Conservation (phyloP, 2,329 filamentous ascomycete species). For the Zymoseptoria pseudotritici region DNA sequence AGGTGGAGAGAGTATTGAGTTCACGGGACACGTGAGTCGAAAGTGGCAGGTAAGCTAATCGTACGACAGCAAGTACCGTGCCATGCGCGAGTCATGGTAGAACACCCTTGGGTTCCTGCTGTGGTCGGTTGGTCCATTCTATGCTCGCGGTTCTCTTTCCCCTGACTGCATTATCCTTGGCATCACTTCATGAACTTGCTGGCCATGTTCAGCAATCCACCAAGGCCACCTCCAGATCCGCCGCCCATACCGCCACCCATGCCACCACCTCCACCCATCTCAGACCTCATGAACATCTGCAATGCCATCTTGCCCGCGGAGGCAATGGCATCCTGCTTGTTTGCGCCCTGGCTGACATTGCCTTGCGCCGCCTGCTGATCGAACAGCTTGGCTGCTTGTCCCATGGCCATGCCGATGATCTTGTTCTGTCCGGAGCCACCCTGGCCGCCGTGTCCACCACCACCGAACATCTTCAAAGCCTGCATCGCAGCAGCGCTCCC, state of each 20-base stretch:
- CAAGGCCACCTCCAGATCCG: slow-evolving; percentile 28
- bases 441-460: slow-evolving; percentile 31
- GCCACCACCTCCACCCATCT: slow-evolving; percentile 44
- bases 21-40: too few relatives aligned
- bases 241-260: slow-evolving; percentile 41
- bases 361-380: slow-evolving; percentile 51
- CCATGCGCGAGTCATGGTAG: too few relatives aligned
- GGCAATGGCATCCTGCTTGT: slow-evolving; percentile 74
- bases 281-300: slow-evolving; percentile 83
- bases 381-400: slow-evolving; percentile 73
- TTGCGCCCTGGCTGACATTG: slow-evolving; percentile 48
- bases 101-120: too few relatives aligned
- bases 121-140: too few relatives aligned
- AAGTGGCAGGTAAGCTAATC: too few relatives aligned
- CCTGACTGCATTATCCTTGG: too few relatives aligned
- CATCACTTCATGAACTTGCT: slow-evolving; percentile 49
- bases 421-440: slow-evolving; percentile 57
- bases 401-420: slow-evolving; percentile 81
- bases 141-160: too few relatives aligned
- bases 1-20: neutral
- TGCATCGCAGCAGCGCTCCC: slow-evolving; percentile 74
- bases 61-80: too few relatives aligned
- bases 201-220: slow-evolving; percentile 50
- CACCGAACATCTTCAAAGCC: slow-evolving; percentile 66
- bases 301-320: slow-evolving; percentile 78